Conservation (phyloP, 176 grass and related monocot genomes). For the Oryza glumipatula region DNA sequence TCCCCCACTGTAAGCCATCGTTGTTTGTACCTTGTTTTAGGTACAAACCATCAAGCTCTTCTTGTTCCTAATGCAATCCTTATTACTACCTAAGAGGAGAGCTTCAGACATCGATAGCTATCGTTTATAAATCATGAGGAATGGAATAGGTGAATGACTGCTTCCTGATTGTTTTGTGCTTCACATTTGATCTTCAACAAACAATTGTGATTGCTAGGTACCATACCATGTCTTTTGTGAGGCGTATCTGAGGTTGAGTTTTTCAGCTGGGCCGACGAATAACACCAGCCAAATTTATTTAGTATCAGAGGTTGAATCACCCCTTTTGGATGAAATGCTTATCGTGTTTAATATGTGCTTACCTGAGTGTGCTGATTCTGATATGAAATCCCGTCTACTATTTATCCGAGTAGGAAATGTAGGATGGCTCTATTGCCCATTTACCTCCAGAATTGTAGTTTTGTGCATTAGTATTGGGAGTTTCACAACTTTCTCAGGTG, state of each 20-base stretch:
- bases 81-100: constrained; percentile 9
- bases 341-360: not conserved
- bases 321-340: constrained; percentile 15
- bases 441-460: not conserved
- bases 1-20: not conserved
- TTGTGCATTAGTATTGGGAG: not conserved
- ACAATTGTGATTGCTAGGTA: not conserved
- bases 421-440: not conserved
- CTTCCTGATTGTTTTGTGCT: constrained; percentile 16
- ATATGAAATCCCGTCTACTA: not conserved
- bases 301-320: not conserved
- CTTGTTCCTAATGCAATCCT: not conserved
- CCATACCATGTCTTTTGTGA: not conserved
- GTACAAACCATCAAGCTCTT: not conserved
- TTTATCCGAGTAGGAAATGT: not conserved
- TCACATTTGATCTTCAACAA: not conserved
- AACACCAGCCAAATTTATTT: not conserved
- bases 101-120: constrained; percentile 20
- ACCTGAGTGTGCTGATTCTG: not conserved
- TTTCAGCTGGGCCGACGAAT: too few species aligned
- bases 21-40: not conserved
- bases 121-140: constrained; percentile 24
- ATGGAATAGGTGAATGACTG: constrained; percentile 10
- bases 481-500: not conserved
- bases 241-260: not conserved